phyloP scores from a whole-genome alignment of 2,329 filamentous ascomycete species.

The Aspergillus alliaceus region DNA sequence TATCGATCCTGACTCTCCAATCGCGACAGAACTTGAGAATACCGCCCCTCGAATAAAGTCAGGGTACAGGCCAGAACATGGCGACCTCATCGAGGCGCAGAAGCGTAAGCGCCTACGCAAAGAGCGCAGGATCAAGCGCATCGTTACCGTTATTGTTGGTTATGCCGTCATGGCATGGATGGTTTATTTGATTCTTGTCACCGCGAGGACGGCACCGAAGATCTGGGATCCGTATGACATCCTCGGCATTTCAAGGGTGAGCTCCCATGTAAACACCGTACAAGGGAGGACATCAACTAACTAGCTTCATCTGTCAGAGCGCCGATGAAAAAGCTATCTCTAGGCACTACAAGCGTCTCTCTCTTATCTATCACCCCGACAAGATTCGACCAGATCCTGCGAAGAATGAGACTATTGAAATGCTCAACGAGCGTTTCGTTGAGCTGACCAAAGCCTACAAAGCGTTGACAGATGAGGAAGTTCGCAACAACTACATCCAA shows the following conservation, averaged over 20 bases:
- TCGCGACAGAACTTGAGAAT: slow-evolving; percentile 63
- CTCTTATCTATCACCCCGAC: slow-evolving; percentile 86
- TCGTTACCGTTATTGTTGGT: slow-evolving; percentile 70
- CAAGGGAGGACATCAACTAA: background rate
- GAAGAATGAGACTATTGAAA: slow-evolving; percentile 86
- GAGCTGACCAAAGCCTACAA: slow-evolving; percentile 98
- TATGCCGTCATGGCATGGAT: slow-evolving; percentile 86
- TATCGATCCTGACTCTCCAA: slow-evolving; percentile 6
- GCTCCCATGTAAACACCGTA: slow-evolving; percentile 21
- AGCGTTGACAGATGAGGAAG: slow-evolving; percentile 92
- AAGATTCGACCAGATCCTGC: slow-evolving; percentile 79
- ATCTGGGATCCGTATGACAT: slow-evolving; percentile 98
- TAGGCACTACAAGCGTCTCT: slow-evolving; percentile 82
- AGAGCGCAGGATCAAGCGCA: slow-evolving; percentile 84
- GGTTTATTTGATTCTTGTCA: slow-evolving; percentile 84
- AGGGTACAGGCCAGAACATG: slow-evolving; percentile 78
- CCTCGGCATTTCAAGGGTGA: slow-evolving; percentile 77
- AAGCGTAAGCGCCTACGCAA: slow-evolving; percentile 85
- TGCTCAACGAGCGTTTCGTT: slow-evolving; percentile 83
- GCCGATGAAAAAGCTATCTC: slow-evolving; percentile 89
- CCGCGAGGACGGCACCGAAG: slow-evolving; percentile 69
- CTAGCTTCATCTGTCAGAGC: slow-evolving; percentile 51
- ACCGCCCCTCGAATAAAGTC: slow-evolving; percentile 80
- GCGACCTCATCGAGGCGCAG: slow-evolving; percentile 77
- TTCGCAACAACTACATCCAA: slow-evolving; percentile 94